Base-by-base conservation (phyloP, 1,284 basidiomycete species). In the Rhodotorula sp. region DNA sequence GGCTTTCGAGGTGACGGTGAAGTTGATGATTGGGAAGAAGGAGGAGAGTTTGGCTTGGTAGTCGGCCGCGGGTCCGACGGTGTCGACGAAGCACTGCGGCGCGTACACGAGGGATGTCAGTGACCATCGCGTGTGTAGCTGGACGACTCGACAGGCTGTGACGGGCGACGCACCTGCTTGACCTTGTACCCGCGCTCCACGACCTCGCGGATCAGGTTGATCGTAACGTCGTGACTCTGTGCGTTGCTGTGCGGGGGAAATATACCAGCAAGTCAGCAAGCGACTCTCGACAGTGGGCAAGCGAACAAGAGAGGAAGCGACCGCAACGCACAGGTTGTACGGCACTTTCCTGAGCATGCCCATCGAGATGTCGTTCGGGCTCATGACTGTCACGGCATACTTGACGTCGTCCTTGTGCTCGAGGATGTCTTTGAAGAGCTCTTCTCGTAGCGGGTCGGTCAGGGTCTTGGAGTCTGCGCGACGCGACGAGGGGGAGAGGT, bases 1-100 rank as follows among this genome's bases (percentile, higher is more conserved):
- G 22, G 95, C 95, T 81, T 99, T 98, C 37, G 87, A 87, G 26
- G 89, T 87, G 20, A 99, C 95, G 0, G 91, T 94, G 80, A 98
- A 94, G 53, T 84, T 82, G 73, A 95, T 89, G 4, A 86, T 87
- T 0, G 91, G 90, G 79, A 96, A 97, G 55, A 88, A 79, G 15
- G 84, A 83, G 15, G 89, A 88, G 7, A 97, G 85, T 75, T 89
- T 89, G 26, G 86, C 84, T 80, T 94, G 86, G 81, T 96, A 98
- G 55, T 89, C 87, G 31, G 87, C 87, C 1, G 92, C 90, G 30
- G 88, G 89, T 47, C 95, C 95, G 1, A 99, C 86, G 0, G 96
- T 95, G 79, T 99, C 95, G 67, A 99, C 94, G 77, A 90, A 99
- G 62, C 95, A 90, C 89, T 96, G 73, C 11, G 56, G 11, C 40